Evolutionary conservation across 2,329 filamentous ascomycete species (phyloP).

Genomic region (Aspergillus nomiae): DNA sequence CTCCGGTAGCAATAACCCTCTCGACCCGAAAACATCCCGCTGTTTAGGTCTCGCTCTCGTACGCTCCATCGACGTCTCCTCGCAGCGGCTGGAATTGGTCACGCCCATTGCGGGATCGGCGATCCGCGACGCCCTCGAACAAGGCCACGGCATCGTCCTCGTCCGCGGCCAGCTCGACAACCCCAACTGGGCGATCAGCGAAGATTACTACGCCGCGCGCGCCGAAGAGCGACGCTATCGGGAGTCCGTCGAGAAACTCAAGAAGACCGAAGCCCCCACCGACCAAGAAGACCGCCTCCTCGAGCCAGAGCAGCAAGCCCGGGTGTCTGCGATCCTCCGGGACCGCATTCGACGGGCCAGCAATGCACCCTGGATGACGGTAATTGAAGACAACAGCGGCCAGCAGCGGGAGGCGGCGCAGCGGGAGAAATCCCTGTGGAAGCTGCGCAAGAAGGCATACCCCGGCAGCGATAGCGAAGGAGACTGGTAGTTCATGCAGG

Average conservation of each 20-base stretch:
- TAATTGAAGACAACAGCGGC: slow-evolving; percentile 37
- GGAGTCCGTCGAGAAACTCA: slow-evolving; percentile 22
- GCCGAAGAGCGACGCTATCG: slow-evolving; percentile 39
- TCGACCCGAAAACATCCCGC: slow-evolving; percentile 51
- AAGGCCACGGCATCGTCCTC: slow-evolving; percentile 47
- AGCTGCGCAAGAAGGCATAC: slow-evolving; percentile 42
- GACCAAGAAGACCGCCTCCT: background rate
- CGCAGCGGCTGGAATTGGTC: slow-evolving; percentile 48
- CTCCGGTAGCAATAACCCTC: slow-evolving; percentile 42
- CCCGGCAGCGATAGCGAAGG: slow-evolving; percentile 40
- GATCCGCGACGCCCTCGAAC: slow-evolving; percentile 34
- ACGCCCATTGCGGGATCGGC: slow-evolving; percentile 48
- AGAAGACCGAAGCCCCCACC: slow-evolving; percentile 18
- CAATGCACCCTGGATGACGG: slow-evolving; percentile 45
- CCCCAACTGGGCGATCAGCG: slow-evolving; percentile 48
- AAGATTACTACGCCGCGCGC: slow-evolving; percentile 44
- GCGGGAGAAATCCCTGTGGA: slow-evolving; percentile 40
- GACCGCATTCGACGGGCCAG: slow-evolving; percentile 40
- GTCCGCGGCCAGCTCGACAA: slow-evolving; percentile 51
- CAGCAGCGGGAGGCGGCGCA: slow-evolving; percentile 29
- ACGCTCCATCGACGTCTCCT: slow-evolving; percentile 41
- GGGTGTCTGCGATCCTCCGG: slow-evolving; percentile 29
- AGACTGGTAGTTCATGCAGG: slow-evolving; percentile 28
- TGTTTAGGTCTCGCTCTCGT: slow-evolving; percentile 55
- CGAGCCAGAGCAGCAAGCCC: slow-evolving; percentile 20